These are phyloP conservation scores for Pholiota conissans DNA, from an alignment of 768 basidiomycete species.

Conservation along the genomic window DNA sequence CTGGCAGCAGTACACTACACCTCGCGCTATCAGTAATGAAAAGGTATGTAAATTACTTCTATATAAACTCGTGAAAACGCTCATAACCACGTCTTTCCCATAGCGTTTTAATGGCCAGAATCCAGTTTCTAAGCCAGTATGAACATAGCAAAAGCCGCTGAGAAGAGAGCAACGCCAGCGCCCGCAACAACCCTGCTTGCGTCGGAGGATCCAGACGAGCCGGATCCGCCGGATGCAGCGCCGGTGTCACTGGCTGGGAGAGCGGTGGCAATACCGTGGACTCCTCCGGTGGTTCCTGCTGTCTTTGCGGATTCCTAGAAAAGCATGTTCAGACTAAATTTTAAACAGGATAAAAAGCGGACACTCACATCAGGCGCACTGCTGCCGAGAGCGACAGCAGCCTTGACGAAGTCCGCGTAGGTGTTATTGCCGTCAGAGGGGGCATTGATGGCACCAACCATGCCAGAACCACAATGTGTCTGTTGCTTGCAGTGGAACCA, in stretches of 20 bases:
- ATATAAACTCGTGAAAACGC: background rate
- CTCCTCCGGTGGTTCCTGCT: constrained; percentile 37
- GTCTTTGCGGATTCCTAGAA: constrained; percentile 36
- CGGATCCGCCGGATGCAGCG: background rate
- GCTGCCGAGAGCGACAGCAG: constrained; percentile 12
- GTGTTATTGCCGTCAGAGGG: constrained; percentile 15
- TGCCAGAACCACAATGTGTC: constrained; percentile 34
- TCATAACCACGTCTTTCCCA: background rate
- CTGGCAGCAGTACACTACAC: background rate
- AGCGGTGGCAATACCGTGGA: constrained; percentile 34
- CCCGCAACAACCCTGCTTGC: constrained; percentile 9
- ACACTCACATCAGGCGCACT: constrained; percentile 9
- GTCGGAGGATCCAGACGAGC: constrained; percentile 6
- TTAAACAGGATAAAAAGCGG: background rate
- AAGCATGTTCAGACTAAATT: background rate
- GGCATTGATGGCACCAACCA: constrained; percentile 18
- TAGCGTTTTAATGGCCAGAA: background rate
- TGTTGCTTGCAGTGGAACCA: constrained; percentile 57
- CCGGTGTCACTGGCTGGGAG: constrained; percentile 20
- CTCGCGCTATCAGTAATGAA: constrained; percentile 2
- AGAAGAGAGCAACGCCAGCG: constrained; percentile 8
- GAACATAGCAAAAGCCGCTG: background rate
- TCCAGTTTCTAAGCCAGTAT: background rate
- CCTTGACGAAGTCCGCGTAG: constrained; percentile 7
- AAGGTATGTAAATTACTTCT: constrained; percentile 6